These are phyloP conservation scores for Flaveria trinervia DNA, from an alignment of 129 eudicot species.

Conservation along the genomic window DNA sequence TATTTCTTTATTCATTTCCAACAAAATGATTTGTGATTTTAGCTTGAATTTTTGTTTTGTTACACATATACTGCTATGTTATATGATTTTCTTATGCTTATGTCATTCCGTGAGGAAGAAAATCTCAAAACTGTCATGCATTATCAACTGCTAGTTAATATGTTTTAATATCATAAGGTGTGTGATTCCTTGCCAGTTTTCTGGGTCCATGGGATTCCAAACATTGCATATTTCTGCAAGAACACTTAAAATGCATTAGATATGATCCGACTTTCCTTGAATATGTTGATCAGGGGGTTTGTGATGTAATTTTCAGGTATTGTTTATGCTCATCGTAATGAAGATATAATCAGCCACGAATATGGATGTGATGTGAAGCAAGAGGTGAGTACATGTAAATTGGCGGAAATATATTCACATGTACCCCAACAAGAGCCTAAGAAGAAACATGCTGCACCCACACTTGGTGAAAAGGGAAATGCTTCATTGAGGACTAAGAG, in stretches of 20 bases:
- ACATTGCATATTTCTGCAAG: slow-evolving; percentile 1
- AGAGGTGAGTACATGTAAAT: slow-evolving; percentile 22
- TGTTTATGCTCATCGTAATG: slow-evolving; percentile 83
- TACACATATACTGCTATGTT: too few relatives aligned
- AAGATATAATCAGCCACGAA: slow-evolving; percentile 70
- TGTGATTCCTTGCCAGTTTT: background rate
- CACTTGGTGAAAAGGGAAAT: slow-evolving; percentile 21
- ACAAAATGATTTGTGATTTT: too few relatives aligned
- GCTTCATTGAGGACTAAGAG: slow-evolving; percentile 27
- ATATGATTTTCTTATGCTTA: too few relatives aligned
- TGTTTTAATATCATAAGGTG: background rate
- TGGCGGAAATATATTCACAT: slow-evolving; percentile 5
- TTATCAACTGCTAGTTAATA: too few relatives aligned
- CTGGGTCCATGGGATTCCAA: background rate
- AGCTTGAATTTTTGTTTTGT: too few relatives aligned
- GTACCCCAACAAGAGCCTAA: slow-evolving; percentile 17
- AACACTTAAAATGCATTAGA: slow-evolving; percentile 2
- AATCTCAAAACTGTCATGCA: too few relatives aligned
- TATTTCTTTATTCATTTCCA: too few relatives aligned
- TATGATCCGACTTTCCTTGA: background rate
- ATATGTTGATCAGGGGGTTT: background rate
- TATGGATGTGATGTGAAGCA: slow-evolving; percentile 32
- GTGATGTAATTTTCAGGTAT: slow-evolving; percentile 48
- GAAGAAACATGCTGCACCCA: slow-evolving; percentile 26
- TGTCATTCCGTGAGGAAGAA: too few relatives aligned